phyloP scores from a whole-genome alignment of 2,329 filamentous ascomycete genomes.

The Aspergillus glaucus region DNA sequence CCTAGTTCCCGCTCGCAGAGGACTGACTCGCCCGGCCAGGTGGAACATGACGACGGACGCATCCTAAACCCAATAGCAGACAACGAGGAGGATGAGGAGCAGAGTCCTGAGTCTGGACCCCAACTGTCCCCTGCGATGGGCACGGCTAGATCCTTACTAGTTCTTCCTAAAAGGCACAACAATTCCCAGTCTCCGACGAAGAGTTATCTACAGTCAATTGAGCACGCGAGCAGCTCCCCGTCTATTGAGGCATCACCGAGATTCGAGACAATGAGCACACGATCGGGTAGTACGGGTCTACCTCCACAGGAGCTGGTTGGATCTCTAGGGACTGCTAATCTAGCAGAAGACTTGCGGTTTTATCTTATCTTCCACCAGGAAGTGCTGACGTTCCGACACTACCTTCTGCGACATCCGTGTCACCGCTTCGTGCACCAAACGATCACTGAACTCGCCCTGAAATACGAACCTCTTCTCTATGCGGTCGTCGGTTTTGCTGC shows the following conservation, averaged over 20 bases:
- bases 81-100: slow-evolving; percentile 32
- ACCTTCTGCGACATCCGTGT: slow-evolving; percentile 66
- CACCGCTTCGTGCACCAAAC: slow-evolving; percentile 67
- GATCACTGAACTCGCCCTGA: slow-evolving; percentile 65
- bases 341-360: slow-evolving; percentile 63
- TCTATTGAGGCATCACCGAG: slow-evolving; percentile 42
- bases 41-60: slow-evolving; percentile 36
- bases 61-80: slow-evolving; percentile 39
- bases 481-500: slow-evolving; percentile 82
- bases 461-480: slow-evolving; percentile 76
- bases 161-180: slow-evolving; percentile 22
- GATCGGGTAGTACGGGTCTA: slow-evolving; percentile 25
- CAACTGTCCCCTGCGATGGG: slow-evolving; percentile 17
- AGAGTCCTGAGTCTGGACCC: slow-evolving; percentile 15
- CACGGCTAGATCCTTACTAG: slow-evolving; percentile 14
- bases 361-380: slow-evolving; percentile 74
- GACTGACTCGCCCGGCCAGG: slow-evolving; percentile 48
- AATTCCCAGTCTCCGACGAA: slow-evolving; percentile 26
- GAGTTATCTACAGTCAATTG: slow-evolving; percentile 20
- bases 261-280: slow-evolving; percentile 30
- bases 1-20: slow-evolving; percentile 35
- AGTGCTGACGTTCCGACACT: slow-evolving; percentile 75
- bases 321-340: slow-evolving; percentile 19
- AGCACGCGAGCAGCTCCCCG: slow-evolving; percentile 44
- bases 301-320: slow-evolving; percentile 16